Conservation (phyloP, 257 asterid genomes). For the Solanum bulbocastanum region DNA sequence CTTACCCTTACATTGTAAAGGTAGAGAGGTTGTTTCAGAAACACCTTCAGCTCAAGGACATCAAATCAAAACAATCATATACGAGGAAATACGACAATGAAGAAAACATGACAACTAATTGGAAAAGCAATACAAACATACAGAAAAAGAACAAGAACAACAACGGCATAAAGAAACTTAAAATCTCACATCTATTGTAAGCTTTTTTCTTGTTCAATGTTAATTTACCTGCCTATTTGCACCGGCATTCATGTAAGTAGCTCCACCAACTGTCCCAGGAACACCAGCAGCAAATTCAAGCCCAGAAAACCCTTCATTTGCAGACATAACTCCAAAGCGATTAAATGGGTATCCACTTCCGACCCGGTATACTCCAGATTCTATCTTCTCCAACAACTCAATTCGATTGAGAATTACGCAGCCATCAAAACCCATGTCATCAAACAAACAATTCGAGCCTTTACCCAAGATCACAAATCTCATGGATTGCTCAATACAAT, state of each 20-base stretch:
- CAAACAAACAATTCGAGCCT: slow-evolving; percentile 38
- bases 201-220: background rate
- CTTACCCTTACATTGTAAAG: background rate
- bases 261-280: slow-evolving; percentile 41
- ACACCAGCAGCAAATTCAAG: slow-evolving; percentile 43
- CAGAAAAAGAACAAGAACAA: background rate
- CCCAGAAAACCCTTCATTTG: slow-evolving; percentile 27
- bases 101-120: background rate
- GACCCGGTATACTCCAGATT: slow-evolving; percentile 25
- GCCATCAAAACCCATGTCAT: slow-evolving; percentile 35
- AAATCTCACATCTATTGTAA: background rate
- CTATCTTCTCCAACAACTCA: slow-evolving; percentile 25
- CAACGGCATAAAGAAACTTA: background rate
- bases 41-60: background rate
- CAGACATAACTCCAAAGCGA: slow-evolving; percentile 20
- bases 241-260: slow-evolving; percentile 41
- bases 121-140: background rate
- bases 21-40: background rate
- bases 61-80: background rate
- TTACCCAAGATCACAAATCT: slow-evolving; percentile 31
- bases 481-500: slow-evolving; percentile 22
- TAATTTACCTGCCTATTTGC: slow-evolving; percentile 31
- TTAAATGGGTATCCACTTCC: slow-evolving; percentile 41
- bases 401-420: slow-evolving; percentile 32
- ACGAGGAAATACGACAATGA: background rate